phyloP scores from a whole-genome alignment of 225 moss, liverwort and hornwort genomes.

The Pseudoscleropodium purum region DNA sequence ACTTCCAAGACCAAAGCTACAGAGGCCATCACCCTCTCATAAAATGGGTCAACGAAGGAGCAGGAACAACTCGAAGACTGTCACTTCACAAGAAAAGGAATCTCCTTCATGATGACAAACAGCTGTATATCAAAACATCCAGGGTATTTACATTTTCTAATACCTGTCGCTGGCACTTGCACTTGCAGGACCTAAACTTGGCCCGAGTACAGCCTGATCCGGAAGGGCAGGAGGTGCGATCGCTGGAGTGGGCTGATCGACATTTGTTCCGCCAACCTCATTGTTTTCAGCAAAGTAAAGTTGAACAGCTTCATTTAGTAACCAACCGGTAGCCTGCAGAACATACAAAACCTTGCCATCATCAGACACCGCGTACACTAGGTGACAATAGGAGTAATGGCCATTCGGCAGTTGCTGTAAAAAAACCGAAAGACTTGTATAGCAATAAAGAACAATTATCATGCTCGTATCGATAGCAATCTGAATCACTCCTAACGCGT shows the following conservation, averaged over 20 bases:
- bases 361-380: background rate
- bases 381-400: background rate
- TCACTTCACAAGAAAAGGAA: background rate
- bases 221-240: conserved; percentile 21
- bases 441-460: background rate
- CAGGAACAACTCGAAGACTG: background rate
- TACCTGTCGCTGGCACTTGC: conserved; percentile 49
- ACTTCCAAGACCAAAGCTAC: background rate
- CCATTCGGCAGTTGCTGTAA: background rate
- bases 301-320: conserved; percentile 80
- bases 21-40: background rate
- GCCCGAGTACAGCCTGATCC: conserved; percentile 20
- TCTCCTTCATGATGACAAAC: background rate
- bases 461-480: background rate
- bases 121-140: background rate
- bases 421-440: background rate
- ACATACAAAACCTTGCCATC: background rate
- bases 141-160: background rate
- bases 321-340: conserved; percentile 84
- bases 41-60: background rate
- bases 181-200: conserved; percentile 38
- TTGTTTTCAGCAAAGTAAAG: conserved; percentile 82
- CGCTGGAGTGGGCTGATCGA: conserved; percentile 18
- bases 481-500: background rate
- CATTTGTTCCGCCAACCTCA: conserved; percentile 40